Conservation (phyloP, 2,329 filamentous ascomycete genomes). For the Cladosporium cucumerinum region DNA sequence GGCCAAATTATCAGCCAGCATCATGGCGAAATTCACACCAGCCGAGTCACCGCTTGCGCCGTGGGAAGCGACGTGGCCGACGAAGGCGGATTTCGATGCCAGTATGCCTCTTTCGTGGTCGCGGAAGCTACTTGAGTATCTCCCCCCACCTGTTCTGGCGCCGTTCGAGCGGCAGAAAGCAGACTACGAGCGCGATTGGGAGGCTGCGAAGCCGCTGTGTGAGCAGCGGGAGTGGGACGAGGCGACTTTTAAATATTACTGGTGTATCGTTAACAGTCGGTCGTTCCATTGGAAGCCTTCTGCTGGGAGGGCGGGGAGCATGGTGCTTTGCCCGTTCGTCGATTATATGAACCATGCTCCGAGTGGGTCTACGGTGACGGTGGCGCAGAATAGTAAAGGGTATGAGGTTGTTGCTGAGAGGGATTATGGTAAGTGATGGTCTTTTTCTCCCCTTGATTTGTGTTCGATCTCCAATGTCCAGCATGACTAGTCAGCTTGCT, state of each 20-base stretch:
- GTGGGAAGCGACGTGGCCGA: constrained; percentile 54
- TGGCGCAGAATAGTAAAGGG: constrained; percentile 48
- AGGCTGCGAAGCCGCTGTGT: constrained; percentile 17
- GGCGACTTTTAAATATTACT: constrained; percentile 52
- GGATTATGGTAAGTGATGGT: constrained; percentile 43
- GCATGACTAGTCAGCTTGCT: not conserved
- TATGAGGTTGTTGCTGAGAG: constrained; percentile 56
- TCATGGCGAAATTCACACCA: constrained; percentile 21
- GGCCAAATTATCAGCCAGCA: constrained; percentile 61
- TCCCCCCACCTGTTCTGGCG: constrained; percentile 38
- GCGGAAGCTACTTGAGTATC: constrained; percentile 37
- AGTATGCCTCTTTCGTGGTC: constrained; percentile 59
- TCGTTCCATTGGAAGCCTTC: constrained; percentile 57
- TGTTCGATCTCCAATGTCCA: not conserved
- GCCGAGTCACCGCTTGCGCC: constrained; percentile 1
- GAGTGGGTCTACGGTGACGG: constrained; percentile 47
- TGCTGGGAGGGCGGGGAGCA: constrained; percentile 53
- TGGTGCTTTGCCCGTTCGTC: constrained; percentile 68
- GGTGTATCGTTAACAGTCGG: constrained; percentile 60
- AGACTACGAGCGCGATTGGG: constrained; percentile 30
- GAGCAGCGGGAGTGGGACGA: constrained; percentile 29
- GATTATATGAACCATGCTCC: constrained; percentile 65
- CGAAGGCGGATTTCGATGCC: constrained; percentile 54
- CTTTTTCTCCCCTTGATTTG: not conserved
- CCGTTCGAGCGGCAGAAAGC: constrained; percentile 30